Evolutionary conservation across 805 yeast species (phyloP).

Genomic region (Wickerhamomyces silvicola): DNA sequence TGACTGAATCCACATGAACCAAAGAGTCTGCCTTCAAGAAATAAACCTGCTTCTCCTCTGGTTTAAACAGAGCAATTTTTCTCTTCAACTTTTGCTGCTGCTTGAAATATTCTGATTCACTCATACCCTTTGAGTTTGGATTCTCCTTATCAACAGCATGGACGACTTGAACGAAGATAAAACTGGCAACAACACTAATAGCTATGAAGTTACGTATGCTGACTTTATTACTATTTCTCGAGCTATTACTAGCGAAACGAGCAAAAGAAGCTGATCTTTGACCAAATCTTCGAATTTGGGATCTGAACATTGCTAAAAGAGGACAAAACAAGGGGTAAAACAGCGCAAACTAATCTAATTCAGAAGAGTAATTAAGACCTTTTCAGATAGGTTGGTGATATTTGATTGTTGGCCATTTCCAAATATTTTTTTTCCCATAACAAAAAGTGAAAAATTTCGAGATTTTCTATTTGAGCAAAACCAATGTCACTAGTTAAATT

Average conservation of each 20-base stretch:
- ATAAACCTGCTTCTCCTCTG: conserved; percentile 35
- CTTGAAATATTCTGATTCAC: conserved; percentile 36
- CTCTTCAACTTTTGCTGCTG: conserved; percentile 45
- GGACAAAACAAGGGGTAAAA: no score
- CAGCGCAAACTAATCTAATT: no score
- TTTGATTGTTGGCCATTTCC: no score
- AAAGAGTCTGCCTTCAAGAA: conserved; percentile 29
- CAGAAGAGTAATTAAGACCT: no score
- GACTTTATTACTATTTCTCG: no score
- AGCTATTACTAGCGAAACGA: conserved; percentile 1
- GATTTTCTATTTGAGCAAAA: neutral
- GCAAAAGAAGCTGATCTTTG: no score
- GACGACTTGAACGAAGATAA: conserved; percentile 33
- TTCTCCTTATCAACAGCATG: conserved; percentile 29
- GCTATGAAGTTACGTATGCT: conserved; percentile 34
- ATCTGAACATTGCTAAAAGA: no score
- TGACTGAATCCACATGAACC: conserved; percentile 6
- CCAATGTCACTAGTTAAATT: conserved; percentile 83
- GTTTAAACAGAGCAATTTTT: conserved; percentile 35
- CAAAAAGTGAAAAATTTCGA: neutral
- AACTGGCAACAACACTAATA: conserved; percentile 40
- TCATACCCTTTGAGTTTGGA: conserved; percentile 24
- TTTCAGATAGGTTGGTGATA: no score
- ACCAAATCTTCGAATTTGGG: no score
- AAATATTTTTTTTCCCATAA: no score